These are phyloP conservation scores for Pisolithus sp. DNA, from an alignment of 768 basidiomycete species.

Conservation along the genomic window DNA sequence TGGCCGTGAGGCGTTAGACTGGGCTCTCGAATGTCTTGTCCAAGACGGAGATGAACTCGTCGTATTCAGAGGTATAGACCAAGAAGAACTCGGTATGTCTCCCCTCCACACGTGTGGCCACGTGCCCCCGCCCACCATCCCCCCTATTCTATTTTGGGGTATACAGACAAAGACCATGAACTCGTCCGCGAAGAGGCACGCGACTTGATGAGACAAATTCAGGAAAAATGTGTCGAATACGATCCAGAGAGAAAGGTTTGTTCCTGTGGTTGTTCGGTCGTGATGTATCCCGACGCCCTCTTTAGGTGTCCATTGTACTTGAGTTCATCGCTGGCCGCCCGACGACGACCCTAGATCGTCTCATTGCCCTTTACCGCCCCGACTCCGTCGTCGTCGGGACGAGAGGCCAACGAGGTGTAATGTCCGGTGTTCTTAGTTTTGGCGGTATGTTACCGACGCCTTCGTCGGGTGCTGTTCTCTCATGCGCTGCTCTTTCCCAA, in stretches of 20 bases:
- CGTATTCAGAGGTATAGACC: conserved; percentile 84
- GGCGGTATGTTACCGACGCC: conserved; percentile 17
- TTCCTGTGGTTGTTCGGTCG: conserved; percentile 1
- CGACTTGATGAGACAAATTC: conserved; percentile 71
- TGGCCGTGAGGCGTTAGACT: conserved; percentile 83
- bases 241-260: conserved; percentile 71
- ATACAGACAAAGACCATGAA: conserved; percentile 67
- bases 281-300: not conserved
- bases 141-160: not conserved
- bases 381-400: conserved; percentile 93
- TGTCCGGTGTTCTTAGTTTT: conserved; percentile 45
- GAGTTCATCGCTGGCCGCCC: conserved; percentile 92
- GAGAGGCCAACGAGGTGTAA: conserved; percentile 56
- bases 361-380: conserved; percentile 87
- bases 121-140: not conserved
- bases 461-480: not conserved
- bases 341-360: conserved; percentile 83
- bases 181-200: conserved; percentile 79
- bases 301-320: conserved; percentile 78
- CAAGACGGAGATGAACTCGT: conserved; percentile 92
- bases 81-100: conserved; percentile 69
- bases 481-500: not conserved
- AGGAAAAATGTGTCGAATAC: conserved; percentile 71
- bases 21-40: conserved; percentile 80
- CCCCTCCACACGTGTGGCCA: not conserved